A percentile compares a stretch with the other conserved stretches of the same genome.
Conservation (phyloP, 805 yeast genomes). For the Candida silvatica region DNA sequence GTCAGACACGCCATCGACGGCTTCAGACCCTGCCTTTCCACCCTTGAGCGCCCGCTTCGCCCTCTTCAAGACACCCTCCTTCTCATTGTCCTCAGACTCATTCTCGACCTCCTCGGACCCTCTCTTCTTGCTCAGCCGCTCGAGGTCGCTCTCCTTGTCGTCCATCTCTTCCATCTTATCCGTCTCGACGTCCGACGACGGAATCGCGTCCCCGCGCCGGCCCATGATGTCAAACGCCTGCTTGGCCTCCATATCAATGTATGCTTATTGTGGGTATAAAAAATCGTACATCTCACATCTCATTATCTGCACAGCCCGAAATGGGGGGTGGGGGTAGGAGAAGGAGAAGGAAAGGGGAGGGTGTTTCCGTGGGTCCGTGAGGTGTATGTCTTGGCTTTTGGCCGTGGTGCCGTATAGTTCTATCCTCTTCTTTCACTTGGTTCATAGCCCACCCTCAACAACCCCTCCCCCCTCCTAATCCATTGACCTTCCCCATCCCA, state of each 20-base stretch:
- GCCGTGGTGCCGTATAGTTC: too few species aligned
- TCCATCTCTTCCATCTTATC: slow-evolving; percentile 66
- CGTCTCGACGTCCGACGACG: slow-evolving; percentile 81
- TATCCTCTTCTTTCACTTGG: too few species aligned
- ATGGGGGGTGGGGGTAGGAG: not conserved
- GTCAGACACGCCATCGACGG: slow-evolving; percentile 6
- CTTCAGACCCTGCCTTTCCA: slow-evolving; percentile 18
- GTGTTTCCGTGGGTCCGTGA: too few species aligned
- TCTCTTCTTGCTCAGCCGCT: slow-evolving; percentile 26
- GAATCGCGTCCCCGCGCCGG: slow-evolving; percentile 1
- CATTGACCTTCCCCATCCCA: too few species aligned
- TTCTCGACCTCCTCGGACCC: slow-evolving; percentile 10
- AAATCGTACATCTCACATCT: not conserved
- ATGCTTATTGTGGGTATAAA: not conserved
- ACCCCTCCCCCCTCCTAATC: too few species aligned
- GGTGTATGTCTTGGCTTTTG: too few species aligned
- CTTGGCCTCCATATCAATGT: not conserved
- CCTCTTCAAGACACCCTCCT: slow-evolving; percentile 22
- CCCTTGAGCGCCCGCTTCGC: slow-evolving; percentile 33
- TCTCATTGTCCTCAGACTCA: slow-evolving; percentile 3
- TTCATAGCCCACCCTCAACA: too few species aligned
- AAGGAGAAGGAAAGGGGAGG: not conserved
- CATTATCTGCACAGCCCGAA: not conserved
- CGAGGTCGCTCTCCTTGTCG: slow-evolving; percentile 43
- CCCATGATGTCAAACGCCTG: not conserved